phyloP scores from a whole-genome alignment of 345 rosid genomes.

The Raphanus raphanistrum region DNA sequence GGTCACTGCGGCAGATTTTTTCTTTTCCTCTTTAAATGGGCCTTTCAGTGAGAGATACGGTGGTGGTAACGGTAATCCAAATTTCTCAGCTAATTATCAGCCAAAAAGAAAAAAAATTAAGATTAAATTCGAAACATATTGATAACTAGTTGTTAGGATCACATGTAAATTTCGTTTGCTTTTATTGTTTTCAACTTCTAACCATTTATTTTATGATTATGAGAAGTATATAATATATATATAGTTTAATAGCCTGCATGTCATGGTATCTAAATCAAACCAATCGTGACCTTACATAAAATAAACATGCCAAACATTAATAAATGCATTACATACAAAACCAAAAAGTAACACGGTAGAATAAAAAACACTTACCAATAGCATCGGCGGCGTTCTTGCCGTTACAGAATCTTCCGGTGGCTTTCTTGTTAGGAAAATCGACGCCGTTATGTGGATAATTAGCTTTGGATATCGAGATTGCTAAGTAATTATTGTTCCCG shows the following conservation, averaged over 20 bases:
- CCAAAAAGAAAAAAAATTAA: background rate
- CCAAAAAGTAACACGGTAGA: background rate
- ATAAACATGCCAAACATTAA: background rate
- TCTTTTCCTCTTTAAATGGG: background rate
- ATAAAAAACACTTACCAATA: slow-evolving; percentile 35
- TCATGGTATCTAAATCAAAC: slow-evolving; percentile 20
- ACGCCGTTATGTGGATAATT: slow-evolving; percentile 53
- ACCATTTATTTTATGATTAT: background rate
- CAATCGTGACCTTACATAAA: slow-evolving; percentile 21
- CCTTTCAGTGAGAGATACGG: slow-evolving; percentile 52
- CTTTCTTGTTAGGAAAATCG: slow-evolving; percentile 48
- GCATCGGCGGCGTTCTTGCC: slow-evolving; percentile 60
- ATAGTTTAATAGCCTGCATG: background rate
- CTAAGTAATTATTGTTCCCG: slow-evolving; percentile 54
- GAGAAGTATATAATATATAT: background rate
- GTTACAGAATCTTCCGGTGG: slow-evolving; percentile 64
- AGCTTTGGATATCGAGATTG: slow-evolving; percentile 44
- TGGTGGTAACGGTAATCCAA: slow-evolving; percentile 59
- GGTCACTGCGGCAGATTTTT: slow-evolving; percentile 24
- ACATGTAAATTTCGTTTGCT: background rate
- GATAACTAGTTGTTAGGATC: background rate
- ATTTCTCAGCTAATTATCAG: slow-evolving; percentile 52
- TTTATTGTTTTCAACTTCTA: background rate
- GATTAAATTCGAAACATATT: background rate
- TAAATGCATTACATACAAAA: background rate